Conservation (phyloP, 805 yeast species). For the Schizosaccharomyces lindneri region DNA sequence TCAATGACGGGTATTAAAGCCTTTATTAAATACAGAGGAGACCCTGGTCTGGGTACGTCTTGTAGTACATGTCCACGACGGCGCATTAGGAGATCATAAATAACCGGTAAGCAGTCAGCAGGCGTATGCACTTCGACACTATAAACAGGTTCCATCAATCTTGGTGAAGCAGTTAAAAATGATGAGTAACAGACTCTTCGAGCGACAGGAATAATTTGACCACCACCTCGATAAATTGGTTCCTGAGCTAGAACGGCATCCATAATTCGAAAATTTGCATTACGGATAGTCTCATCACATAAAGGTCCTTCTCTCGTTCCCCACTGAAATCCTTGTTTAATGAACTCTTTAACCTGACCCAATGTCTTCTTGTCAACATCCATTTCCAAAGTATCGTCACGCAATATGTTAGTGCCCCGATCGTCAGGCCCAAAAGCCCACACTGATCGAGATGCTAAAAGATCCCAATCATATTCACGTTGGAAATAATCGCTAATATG, state of each 20-base stretch:
- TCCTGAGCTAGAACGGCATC: constrained; percentile 30
- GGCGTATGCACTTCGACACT: constrained; percentile 33
- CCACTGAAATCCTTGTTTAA: constrained; percentile 66
- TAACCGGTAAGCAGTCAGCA: constrained; percentile 21
- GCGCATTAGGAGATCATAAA: constrained; percentile 25
- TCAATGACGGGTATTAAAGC: constrained; percentile 74
- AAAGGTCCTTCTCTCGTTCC: constrained; percentile 69
- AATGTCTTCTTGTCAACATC: constrained; percentile 38
- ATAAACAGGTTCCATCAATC: constrained; percentile 61
- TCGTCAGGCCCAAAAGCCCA: constrained; percentile 52
- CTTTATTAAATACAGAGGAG: constrained; percentile 34
- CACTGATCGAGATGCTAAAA: constrained; percentile 54
- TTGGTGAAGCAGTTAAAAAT: constrained; percentile 50
- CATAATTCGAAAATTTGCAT: constrained; percentile 44
- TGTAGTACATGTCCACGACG: constrained; percentile 44
- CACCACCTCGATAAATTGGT: constrained; percentile 26
- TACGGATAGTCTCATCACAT: constrained; percentile 59
- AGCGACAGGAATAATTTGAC: constrained; percentile 59
- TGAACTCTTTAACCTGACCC: constrained; percentile 23
- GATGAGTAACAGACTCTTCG: constrained; percentile 71
- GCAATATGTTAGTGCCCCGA: constrained; percentile 25
- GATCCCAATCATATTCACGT: constrained; percentile 49
- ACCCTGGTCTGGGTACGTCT: constrained; percentile 39
- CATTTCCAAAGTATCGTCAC: constrained; percentile 50
- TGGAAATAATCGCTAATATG: constrained; percentile 30